Percentiles rank a stretch among this genome's conserved stretches.
These are phyloP conservation scores for Chaetoceros tenuissimus DNA, from an alignment of 108 stramenopile genomes.

Conservation along the genomic window DNA sequence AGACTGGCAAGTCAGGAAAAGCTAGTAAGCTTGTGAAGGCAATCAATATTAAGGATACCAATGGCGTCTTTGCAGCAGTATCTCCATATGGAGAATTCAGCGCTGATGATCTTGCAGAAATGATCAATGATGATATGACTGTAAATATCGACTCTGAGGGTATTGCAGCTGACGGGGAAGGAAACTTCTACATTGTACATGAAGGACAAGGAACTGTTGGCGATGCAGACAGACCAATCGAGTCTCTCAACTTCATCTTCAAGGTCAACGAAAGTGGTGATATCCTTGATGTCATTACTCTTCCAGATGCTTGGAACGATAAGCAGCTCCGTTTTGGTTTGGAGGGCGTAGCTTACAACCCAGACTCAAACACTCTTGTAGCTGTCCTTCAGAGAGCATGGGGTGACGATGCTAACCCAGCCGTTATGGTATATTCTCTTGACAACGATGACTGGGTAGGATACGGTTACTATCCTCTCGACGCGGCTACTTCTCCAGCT, in stretches of 20 bases:
- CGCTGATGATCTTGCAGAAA: constrained; percentile 9
- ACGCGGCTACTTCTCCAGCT: constrained; percentile 31
- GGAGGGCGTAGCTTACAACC: constrained; percentile 56
- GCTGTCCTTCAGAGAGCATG: constrained; percentile 35
- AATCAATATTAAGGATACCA: constrained; percentile 27
- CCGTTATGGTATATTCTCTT: constrained; percentile 39
- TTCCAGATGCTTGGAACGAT: constrained; percentile 38
- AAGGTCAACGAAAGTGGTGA: constrained; percentile 21
- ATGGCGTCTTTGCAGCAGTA: constrained; percentile 18
- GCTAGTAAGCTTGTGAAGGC: constrained; percentile 21
- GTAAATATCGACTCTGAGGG: constrained; percentile 73
- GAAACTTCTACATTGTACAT: constrained; percentile 42
- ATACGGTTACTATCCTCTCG: constrained; percentile 48
- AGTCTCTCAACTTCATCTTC: constrained; percentile 37
- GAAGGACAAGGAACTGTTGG: constrained; percentile 54
- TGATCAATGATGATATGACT: constrained; percentile 49
- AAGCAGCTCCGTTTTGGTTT: constrained; percentile 45
- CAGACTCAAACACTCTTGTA: constrained; percentile 36
- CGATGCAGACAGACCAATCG: constrained; percentile 30
- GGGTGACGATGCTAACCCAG: constrained; percentile 33
- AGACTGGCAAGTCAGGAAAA: constrained; percentile 9
- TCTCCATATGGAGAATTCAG: constrained; percentile 3
- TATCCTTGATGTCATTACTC: constrained; percentile 31
- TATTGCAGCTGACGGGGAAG: constrained; percentile 29
- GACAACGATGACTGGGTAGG: constrained; percentile 27